phyloP scores from a whole-genome alignment of 139 green algal species.

The Auxenochlorella pyrenoidosa region DNA sequence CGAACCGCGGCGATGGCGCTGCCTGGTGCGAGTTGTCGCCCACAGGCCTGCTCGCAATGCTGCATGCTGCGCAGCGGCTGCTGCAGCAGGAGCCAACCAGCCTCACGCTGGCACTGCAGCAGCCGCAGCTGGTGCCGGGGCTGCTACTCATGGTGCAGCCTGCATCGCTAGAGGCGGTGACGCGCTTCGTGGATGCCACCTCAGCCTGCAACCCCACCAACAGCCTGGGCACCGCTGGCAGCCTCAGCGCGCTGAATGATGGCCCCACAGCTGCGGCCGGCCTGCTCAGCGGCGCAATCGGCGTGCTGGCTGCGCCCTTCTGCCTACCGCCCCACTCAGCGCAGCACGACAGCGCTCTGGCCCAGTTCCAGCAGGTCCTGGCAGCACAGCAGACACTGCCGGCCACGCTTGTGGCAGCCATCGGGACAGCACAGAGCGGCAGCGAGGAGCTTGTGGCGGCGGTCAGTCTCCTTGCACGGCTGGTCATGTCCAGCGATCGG shows the following conservation, averaged over 20 bases:
- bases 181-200: slow-evolving; percentile 26
- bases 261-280: neutral
- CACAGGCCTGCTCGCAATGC: slow-evolving; percentile 55
- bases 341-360: slow-evolving; percentile 1
- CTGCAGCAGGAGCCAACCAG: slow-evolving; percentile 46
- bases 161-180: neutral
- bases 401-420: neutral
- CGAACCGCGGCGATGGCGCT: neutral
- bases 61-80: slow-evolving; percentile 52
- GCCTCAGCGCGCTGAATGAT: neutral
- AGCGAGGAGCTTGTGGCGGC: slow-evolving; percentile 17
- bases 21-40: slow-evolving; percentile 69
- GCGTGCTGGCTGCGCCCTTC: slow-evolving; percentile 19
- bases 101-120: slow-evolving; percentile 45
- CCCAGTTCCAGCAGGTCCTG: slow-evolving; percentile 14
- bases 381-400: neutral
- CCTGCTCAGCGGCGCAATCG: slow-evolving; percentile 29
- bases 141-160: slow-evolving; percentile 61
- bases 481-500: slow-evolving; percentile 42
- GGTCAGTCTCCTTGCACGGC: slow-evolving; percentile 42
- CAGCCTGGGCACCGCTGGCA: slow-evolving; percentile 8
- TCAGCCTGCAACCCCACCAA: slow-evolving; percentile 32
- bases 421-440: neutral
- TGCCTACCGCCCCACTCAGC: neutral
- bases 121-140: slow-evolving; percentile 44